Percentiles rank a stretch among this genome's conserved stretches.
Conservation (phyloP, 2,329 filamentous ascomycete genomes). For the Neofusicoccum umdonicola region DNA sequence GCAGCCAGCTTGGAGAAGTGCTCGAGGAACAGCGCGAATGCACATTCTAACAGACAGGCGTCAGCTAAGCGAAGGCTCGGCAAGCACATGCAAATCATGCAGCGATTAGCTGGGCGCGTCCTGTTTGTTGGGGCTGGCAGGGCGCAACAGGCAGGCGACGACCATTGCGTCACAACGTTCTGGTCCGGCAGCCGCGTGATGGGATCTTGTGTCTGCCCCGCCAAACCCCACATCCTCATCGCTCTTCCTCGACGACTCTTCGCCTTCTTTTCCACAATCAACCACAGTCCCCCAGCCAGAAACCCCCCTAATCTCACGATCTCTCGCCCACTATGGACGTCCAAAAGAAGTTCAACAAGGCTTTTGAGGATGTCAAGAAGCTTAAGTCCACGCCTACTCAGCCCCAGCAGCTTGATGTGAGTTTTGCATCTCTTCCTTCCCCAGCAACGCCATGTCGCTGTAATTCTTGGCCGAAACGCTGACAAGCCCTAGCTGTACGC, state of each 20-base stretch:
- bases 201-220: neutral
- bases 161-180: conserved; percentile 1
- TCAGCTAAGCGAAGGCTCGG: neutral
- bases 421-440: conserved; percentile 8
- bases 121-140: conserved; percentile 2
- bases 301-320: neutral
- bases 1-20: too few relatives aligned
- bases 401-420: conserved; percentile 51
- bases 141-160: neutral
- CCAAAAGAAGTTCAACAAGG: too few relatives aligned
- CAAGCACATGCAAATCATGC: conserved; percentile 11
- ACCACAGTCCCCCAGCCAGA: neutral
- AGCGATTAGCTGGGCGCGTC: neutral
- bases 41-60: too few relatives aligned
- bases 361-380: conserved; percentile 31
- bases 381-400: conserved; percentile 32
- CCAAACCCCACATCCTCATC: conserved; percentile 9
- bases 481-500: conserved; percentile 47
- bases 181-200: neutral
- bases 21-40: too few relatives aligned
- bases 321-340: neutral
- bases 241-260: neutral
- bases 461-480: too few relatives aligned
- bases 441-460: neutral
- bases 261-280: neutral